Conservation (phyloP, 2,329 filamentous ascomycete genomes). For the Aspergillus aculeatus region DNA sequence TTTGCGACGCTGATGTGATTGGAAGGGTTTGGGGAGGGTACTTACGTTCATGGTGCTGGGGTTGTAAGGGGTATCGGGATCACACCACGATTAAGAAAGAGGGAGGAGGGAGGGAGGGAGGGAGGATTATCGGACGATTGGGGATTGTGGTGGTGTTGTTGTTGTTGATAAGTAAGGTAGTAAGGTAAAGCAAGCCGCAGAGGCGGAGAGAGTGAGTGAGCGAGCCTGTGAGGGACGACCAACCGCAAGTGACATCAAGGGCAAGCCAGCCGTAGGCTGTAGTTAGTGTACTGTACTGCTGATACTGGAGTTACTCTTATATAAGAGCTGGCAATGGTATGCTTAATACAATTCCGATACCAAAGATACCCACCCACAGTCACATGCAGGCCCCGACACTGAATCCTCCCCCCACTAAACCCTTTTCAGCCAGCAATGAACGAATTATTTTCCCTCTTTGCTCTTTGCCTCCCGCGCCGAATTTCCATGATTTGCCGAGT, state of each 20-base stretch:
- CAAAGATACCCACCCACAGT: neutral
- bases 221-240: no score
- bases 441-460: slow-evolving; percentile 1
- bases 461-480: neutral
- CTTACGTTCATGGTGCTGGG: slow-evolving; percentile 16
- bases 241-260: neutral
- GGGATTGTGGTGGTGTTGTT: neutral
- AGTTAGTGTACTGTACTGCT: neutral
- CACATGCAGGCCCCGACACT: slow-evolving; percentile 13
- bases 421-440: slow-evolving; percentile 15
- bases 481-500: neutral
- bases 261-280: neutral
- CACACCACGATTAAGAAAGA: neutral
- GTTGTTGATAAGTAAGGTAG: neutral
- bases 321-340: no score
- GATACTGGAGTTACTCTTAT: neutral
- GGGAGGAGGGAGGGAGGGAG: neutral
- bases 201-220: neutral
- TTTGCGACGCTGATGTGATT: slow-evolving; percentile 12
- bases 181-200: neutral
- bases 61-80: neutral
- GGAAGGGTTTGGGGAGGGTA: neutral
- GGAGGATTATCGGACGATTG: neutral
- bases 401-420: slow-evolving; percentile 2
- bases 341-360: no score